These are phyloP conservation scores for Fusarium sp. DNA, from an alignment of 2,329 filamentous ascomycete species.

Conservation along the genomic window DNA sequence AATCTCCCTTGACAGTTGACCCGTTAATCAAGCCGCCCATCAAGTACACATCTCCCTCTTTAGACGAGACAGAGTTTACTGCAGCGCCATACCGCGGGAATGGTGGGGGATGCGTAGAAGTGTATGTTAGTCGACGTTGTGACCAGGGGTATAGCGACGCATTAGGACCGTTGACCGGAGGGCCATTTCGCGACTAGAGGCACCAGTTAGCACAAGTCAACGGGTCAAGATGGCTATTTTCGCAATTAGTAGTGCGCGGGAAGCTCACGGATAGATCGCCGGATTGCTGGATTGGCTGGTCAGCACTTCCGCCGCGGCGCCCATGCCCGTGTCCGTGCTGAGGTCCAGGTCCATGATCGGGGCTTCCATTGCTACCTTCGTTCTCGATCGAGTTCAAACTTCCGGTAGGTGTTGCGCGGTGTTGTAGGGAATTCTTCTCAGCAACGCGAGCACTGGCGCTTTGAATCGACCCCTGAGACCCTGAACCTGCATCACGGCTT, in stretches of 20 bases:
- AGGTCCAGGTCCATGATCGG: constrained; percentile 65
- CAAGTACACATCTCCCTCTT: constrained; percentile 96
- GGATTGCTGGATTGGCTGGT: constrained; percentile 62
- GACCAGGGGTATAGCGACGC: constrained; percentile 96
- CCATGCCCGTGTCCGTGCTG: constrained; percentile 59
- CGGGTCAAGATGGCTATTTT: background rate
- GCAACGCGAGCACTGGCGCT: constrained; percentile 62
- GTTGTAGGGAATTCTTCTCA: constrained; percentile 68
- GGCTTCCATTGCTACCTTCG: constrained; percentile 70
- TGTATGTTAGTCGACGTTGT: constrained; percentile 88
- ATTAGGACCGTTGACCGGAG: constrained; percentile 71
- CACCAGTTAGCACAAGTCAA: constrained; percentile 27
- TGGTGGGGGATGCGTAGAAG: constrained; percentile 84
- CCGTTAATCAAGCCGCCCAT: constrained; percentile 98
- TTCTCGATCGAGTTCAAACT: constrained; percentile 82
- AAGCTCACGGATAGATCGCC: constrained; percentile 61
- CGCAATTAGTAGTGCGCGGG: constrained; percentile 5
- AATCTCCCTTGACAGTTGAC: constrained; percentile 93
- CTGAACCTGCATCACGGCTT: constrained; percentile 68
- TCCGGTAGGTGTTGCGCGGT: constrained; percentile 80
- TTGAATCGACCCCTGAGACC: constrained; percentile 63
- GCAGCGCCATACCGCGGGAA: constrained; percentile 98
- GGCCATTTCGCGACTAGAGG: constrained; percentile 69
- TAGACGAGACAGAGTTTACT: constrained; percentile 91
- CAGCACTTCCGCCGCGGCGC: constrained; percentile 66